Conservation (phyloP, 2,329 filamentous ascomycete species). For the Plectosphaerella sp. region DNA sequence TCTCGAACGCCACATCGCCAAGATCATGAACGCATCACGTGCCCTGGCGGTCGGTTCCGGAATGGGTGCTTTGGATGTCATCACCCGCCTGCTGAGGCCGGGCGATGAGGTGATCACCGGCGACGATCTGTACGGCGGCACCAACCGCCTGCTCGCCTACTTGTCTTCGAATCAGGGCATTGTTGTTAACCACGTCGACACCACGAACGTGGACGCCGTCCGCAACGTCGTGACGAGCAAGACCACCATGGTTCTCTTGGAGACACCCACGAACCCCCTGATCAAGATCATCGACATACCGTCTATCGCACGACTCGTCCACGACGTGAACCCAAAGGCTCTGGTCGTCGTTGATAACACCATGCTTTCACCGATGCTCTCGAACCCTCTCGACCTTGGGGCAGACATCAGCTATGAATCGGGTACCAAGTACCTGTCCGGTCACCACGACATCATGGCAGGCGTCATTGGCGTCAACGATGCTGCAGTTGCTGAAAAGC, state of each 20-base stretch:
- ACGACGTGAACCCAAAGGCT: constrained; percentile 71
- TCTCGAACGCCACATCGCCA: constrained; percentile 91
- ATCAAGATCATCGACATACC: constrained; percentile 97
- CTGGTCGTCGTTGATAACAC: constrained; percentile 96
- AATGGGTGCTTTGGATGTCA: constrained; percentile 96
- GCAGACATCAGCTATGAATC: constrained; percentile 97
- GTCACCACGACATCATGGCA: constrained; percentile 98
- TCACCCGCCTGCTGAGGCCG: constrained; percentile 82
- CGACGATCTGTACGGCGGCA: constrained; percentile 94
- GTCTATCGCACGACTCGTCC: constrained; percentile 69
- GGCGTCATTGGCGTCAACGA: constrained; percentile 93
- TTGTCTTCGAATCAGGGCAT: constrained; percentile 86
- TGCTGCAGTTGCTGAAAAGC: constrained; percentile 71
- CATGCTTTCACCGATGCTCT: constrained; percentile 94
- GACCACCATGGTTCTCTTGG: constrained; percentile 92
- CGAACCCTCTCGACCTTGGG: constrained; percentile 89
- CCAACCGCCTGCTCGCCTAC: constrained; percentile 89
- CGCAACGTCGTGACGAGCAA: constrained; percentile 65
- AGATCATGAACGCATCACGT: constrained; percentile 95
- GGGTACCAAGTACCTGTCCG: constrained; percentile 95
- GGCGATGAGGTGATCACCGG: constrained; percentile 97
- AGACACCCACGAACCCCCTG: constrained; percentile 94
- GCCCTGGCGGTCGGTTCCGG: constrained; percentile 92
- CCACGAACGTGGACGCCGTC: constrained; percentile 72
- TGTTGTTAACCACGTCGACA: constrained; percentile 93